Conservation (phyloP, 2,329 filamentous ascomycete species). For the Colletotrichum liriopes region DNA sequence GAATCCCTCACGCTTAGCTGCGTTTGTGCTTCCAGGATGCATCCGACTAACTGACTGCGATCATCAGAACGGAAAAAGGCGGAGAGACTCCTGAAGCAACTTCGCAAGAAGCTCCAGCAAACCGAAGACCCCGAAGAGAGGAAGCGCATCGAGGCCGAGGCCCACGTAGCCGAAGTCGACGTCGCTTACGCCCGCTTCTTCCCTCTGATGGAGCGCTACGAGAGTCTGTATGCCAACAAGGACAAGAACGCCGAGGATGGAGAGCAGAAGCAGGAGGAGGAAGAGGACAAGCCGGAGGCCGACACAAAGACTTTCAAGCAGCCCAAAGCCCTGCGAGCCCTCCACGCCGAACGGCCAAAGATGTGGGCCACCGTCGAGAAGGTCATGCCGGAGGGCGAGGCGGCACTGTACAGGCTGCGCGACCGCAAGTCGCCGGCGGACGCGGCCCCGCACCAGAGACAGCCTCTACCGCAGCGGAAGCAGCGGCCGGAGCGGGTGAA, state of each 20-base stretch:
- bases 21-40: not conserved
- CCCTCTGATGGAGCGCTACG: slow-evolving; percentile 80
- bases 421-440: slow-evolving; percentile 62
- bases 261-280: slow-evolving; percentile 54
- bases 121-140: slow-evolving; percentile 67
- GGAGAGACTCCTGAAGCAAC: slow-evolving; percentile 75
- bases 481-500: slow-evolving; percentile 41
- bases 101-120: slow-evolving; percentile 71
- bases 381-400: slow-evolving; percentile 70
- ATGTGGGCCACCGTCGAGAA: slow-evolving; percentile 80
- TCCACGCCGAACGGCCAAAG: slow-evolving; percentile 66
- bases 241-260: slow-evolving; percentile 55
- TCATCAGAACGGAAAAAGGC: slow-evolving; percentile 80
- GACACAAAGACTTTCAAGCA: slow-evolving; percentile 58
- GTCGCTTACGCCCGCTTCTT: slow-evolving; percentile 82
- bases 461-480: slow-evolving; percentile 40
- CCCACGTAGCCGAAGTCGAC: slow-evolving; percentile 82
- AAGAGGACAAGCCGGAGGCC: slow-evolving; percentile 55
- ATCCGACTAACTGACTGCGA: not conserved
- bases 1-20: not conserved
- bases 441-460: slow-evolving; percentile 39
- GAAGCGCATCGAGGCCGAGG: slow-evolving; percentile 66
- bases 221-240: slow-evolving; percentile 70
- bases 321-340: slow-evolving; percentile 53
- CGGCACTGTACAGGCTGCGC: slow-evolving; percentile 68